Evolutionary conservation across 2,329 filamentous ascomycete species (phyloP).

Genomic region (Neonectria ditissima): DNA sequence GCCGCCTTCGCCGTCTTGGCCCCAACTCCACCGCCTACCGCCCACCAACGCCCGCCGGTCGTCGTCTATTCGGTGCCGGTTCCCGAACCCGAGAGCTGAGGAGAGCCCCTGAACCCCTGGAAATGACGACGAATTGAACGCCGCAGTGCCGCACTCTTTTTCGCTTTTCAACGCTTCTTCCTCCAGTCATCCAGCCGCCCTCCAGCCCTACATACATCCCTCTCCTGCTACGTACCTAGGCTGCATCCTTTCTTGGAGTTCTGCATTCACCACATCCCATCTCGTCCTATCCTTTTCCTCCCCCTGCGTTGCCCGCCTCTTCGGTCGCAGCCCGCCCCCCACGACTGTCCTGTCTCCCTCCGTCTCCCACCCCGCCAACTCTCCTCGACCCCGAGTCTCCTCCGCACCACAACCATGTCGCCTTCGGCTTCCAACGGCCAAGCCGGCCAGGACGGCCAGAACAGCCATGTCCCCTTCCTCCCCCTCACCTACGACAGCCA

Average conservation of each 20-base stretch:
- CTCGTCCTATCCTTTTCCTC: not conserved
- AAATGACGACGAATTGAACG: conserved; percentile 31
- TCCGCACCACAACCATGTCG: conserved; percentile 47
- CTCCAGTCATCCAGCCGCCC: conserved; percentile 19
- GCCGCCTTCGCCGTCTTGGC: conserved; percentile 14
- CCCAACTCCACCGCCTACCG: conserved; percentile 28
- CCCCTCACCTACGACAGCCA: conserved; percentile 81
- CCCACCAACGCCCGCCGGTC: conserved; percentile 37
- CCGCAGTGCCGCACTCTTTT: conserved; percentile 10
- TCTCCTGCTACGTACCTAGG: not conserved
- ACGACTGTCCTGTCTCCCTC: conserved; percentile 13
- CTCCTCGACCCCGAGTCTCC: conserved; percentile 21
- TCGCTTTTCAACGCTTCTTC: not conserved
- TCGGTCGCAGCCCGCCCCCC: conserved; percentile 27
- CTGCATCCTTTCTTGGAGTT: conserved; percentile 7
- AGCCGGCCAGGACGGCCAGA: conserved; percentile 51
- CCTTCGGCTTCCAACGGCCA: conserved; percentile 48
- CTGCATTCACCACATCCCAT: not conserved
- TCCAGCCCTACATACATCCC: conserved; percentile 22
- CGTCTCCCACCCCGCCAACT: conserved; percentile 21
- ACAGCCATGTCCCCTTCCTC: conserved; percentile 70
- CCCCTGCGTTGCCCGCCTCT: conserved; percentile 12
- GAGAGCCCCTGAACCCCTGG: conserved; percentile 30
- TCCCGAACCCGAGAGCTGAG: conserved; percentile 30
- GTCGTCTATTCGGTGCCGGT: conserved; percentile 33